Percentiles rank a stretch among this genome's conserved stretches.
Conservation (phyloP, 1,284 basidiomycete species). For the Singerocomus rubriflavus region DNA sequence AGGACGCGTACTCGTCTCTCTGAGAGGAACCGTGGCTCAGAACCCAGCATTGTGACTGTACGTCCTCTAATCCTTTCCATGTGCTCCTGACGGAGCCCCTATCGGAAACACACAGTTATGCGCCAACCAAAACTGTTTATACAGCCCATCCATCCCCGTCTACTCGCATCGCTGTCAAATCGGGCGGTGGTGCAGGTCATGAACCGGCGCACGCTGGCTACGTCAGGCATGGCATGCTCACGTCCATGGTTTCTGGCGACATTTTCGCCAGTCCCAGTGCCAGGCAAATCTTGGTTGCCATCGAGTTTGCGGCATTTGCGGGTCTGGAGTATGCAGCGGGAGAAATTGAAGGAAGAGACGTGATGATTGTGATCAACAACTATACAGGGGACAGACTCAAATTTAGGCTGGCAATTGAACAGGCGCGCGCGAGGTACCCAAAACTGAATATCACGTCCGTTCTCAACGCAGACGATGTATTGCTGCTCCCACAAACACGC, state of each 20-base stretch:
- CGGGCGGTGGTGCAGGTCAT: constrained; percentile 68
- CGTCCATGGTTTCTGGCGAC: constrained; percentile 59
- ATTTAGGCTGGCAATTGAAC: constrained; percentile 68
- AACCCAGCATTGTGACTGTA: constrained; percentile 52
- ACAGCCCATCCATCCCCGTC: constrained; percentile 31
- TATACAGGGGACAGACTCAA: constrained; percentile 64
- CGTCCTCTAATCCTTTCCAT: constrained; percentile 22
- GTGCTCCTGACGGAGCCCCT: neutral
- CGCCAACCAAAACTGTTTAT: constrained; percentile 40
- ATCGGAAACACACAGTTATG: constrained; percentile 29
- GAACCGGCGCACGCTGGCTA: constrained; percentile 66
- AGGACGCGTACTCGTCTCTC: constrained; percentile 52
- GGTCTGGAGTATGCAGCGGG: constrained; percentile 3
- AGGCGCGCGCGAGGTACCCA: constrained; percentile 40
- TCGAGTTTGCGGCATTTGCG: constrained; percentile 43
- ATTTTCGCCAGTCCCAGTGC: constrained; percentile 66
- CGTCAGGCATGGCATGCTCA: constrained; percentile 59
- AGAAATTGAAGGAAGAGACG: constrained; percentile 24
- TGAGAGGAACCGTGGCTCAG: constrained; percentile 48
- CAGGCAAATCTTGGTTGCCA: constrained; percentile 51
- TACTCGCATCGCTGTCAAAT: constrained; percentile 51
- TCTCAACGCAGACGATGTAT: constrained; percentile 68
- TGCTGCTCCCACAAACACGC: constrained; percentile 36
- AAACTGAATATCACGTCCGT: constrained; percentile 48
- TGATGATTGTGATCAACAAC: constrained; percentile 46